phyloP scores from a whole-genome alignment of 352 stramenopile genomes.

The Globisporangium radiosum region DNA sequence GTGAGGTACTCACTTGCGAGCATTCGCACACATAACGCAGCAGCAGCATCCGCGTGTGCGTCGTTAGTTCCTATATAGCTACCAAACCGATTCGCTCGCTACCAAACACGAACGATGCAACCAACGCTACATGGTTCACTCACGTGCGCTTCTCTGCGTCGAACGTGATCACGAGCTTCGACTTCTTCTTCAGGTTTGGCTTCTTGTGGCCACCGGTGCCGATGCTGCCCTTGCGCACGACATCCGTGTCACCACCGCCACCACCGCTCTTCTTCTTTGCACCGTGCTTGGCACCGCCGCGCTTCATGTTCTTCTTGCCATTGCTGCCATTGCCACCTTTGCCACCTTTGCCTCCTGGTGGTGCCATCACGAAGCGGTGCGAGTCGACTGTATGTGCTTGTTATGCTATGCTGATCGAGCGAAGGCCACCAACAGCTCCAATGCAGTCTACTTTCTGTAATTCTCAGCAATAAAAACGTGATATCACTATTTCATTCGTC shows the following conservation, averaged over 20 bases:
- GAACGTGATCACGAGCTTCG: slow-evolving; percentile 83
- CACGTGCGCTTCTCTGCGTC: slow-evolving; percentile 84
- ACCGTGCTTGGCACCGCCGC: slow-evolving; percentile 15
- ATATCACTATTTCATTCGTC: no score
- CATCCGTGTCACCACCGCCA: slow-evolving; percentile 9
- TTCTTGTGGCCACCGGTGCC: slow-evolving; percentile 20
- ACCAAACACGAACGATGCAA: no score
- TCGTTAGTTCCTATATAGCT: no score
- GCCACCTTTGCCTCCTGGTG: neutral
- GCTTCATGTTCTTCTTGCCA: slow-evolving; percentile 15
- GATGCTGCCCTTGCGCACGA: slow-evolving; percentile 18
- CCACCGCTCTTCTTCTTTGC: slow-evolving; percentile 26
- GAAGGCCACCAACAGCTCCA: neutral
- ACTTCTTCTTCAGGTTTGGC: slow-evolving; percentile 65
- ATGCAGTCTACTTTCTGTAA: neutral
- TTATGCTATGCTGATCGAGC: no score
- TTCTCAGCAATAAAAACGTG: no score
- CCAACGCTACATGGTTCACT: no score
- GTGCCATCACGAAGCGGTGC: neutral
- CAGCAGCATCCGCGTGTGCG: neutral
- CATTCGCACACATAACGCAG: neutral
- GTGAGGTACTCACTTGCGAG: slow-evolving; percentile 69
- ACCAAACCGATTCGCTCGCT: no score
- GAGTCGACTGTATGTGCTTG: neutral
- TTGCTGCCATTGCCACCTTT: slow-evolving; percentile 3